These are phyloP conservation scores for Cinchona pubescens DNA, from an alignment of 257 asterid species.

Conservation along the genomic window DNA sequence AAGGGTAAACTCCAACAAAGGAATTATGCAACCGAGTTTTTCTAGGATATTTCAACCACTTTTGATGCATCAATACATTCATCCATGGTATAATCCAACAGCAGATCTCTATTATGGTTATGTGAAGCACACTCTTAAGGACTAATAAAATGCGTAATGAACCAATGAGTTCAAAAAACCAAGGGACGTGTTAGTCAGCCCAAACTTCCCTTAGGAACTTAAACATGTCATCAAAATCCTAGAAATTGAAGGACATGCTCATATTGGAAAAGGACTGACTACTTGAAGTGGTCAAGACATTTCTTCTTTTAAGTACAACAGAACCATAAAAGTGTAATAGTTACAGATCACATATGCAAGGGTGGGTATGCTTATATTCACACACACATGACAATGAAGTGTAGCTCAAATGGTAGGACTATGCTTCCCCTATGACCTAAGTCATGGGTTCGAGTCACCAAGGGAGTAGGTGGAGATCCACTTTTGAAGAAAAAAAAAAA, in stretches of 20 bases:
- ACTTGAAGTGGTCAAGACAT: neutral
- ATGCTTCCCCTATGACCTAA: too few relatives aligned
- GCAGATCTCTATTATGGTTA: neutral
- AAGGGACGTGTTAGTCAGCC: neutral
- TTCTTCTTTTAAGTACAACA: neutral
- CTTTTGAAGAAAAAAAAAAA: too few relatives aligned
- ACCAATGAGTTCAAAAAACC: neutral
- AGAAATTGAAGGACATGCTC: neutral
- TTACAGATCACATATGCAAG: neutral
- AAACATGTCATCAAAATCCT: neutral
- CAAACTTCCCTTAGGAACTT: neutral
- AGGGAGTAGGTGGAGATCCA: too few relatives aligned
- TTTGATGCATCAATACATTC: neutral
- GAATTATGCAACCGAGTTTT: neutral
- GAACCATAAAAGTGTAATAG: neutral
- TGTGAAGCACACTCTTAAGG: neutral
- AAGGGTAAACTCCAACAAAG: neutral
- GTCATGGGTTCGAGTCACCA: too few relatives aligned
- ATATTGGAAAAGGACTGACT: neutral
- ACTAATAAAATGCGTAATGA: neutral
- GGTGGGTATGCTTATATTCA: too few relatives aligned
- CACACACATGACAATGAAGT: too few relatives aligned
- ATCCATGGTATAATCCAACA: neutral
- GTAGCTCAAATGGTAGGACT: too few relatives aligned
- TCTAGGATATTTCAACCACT: neutral